Base-by-base conservation (phyloP, 1,284 basidiomycete genomes). In the Coniferiporia weirii region DNA sequence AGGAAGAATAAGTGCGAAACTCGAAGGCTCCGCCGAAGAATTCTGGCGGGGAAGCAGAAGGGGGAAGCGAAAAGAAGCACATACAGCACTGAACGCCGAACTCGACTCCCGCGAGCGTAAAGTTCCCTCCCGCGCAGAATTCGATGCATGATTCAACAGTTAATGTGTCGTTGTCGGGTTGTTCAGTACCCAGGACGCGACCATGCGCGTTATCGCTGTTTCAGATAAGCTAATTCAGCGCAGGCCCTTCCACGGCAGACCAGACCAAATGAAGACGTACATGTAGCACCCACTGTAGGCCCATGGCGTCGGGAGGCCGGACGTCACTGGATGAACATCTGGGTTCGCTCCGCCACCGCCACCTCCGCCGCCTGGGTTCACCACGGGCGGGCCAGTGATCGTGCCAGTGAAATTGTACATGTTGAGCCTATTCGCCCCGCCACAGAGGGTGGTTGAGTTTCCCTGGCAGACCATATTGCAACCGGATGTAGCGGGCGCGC, bases 391-490 rank as follows among this genome's bases (percentile, higher is more conserved):
- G 52, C 74, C 70, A 2, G 77, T 61, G 35, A 65, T 56, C 15
- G 59, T 79, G 0, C 83, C 83, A 44, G 84, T 87, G 64, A 80
- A 87, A 69, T 87, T 84, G 68, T 86, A 88, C 6, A 85, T 68
- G 62, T 78, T 79, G 43, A 83, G 68, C 47, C 76, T 68, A 63
- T 82, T 68, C 2, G 87, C 79, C 35, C 87, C 89, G 46, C 89
- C 87, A 65, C 89, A 90, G 57, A 81, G 81, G 65, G 87, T 79
- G 1, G 75, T 73, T 51, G 73, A 73, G 63, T 86, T 83, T 4
- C 85, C 86, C 1, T 71, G 70, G 65, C 86, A 89, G 5, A 76
- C 66, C 87, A 89, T 88, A 62, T 76, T 78, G 66, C 87, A 89
- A 2, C 73, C 67, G 10, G 76, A 68, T 2, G 79, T 64, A 0